Evolutionary conservation across 441 rosid genomes (phyloP).

Genomic region (Arabidopsis hybrid): DNA sequence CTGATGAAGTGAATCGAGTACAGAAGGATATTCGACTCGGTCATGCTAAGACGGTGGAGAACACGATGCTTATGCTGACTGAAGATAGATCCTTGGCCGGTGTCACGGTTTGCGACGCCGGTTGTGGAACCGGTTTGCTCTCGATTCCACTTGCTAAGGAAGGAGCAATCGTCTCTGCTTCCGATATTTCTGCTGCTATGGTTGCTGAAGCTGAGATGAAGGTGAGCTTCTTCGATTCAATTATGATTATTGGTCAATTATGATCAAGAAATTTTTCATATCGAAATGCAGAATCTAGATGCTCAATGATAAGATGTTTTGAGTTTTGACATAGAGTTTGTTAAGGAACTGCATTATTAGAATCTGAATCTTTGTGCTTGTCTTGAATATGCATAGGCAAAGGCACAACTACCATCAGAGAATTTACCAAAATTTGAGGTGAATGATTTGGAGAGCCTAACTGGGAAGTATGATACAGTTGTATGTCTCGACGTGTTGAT

Average conservation of each 20-base stretch:
- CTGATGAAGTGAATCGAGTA: conserved; percentile 81
- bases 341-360: not conserved
- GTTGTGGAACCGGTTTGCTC: conserved; percentile 83
- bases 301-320: not conserved
- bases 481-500: conserved; percentile 89
- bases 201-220: conserved; percentile 85
- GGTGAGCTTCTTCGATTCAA: conserved; percentile 45
- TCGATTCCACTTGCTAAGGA: conserved; percentile 83
- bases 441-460: conserved; percentile 80
- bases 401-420: conserved; percentile 56
- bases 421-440: conserved; percentile 77
- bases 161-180: conserved; percentile 84
- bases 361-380: conserved; percentile 17
- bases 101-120: conserved; percentile 85
- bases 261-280: not conserved
- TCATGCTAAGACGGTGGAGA: conserved; percentile 88
- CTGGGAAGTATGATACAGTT: conserved; percentile 81
- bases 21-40: conserved; percentile 82
- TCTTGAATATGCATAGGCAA: conserved; percentile 56
- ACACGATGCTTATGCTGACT: conserved; percentile 66
- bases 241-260: not conserved
- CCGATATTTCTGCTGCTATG: conserved; percentile 93
- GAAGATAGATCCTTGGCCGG: conserved; percentile 78
- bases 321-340: not conserved
- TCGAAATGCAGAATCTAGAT: not conserved